A percentile compares a stretch with the other conserved stretches of the same genome.
phyloP scores from a whole-genome alignment of 345 rosid species.

The Geranium rotundifolium region DNA sequence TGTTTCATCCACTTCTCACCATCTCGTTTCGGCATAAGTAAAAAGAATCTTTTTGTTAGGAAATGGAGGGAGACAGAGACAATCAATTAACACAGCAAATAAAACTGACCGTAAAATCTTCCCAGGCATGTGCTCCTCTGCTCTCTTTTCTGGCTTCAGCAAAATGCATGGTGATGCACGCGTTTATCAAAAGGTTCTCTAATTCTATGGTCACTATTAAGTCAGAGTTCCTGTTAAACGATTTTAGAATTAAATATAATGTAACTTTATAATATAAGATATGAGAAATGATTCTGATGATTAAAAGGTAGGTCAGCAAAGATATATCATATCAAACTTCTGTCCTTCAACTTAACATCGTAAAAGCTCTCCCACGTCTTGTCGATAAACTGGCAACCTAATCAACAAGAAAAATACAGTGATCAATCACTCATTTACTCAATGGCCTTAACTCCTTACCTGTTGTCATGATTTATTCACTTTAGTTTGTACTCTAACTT shows the following conservation, averaged over 20 bases:
- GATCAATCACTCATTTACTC: too few relatives aligned
- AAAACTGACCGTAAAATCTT: slow-evolving; percentile 75
- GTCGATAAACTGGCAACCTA: slow-evolving; percentile 86
- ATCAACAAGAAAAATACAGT: background rate
- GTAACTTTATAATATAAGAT: slow-evolving; percentile 4
- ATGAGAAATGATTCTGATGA: too few relatives aligned
- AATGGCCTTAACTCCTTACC: too few relatives aligned
- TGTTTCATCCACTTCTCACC: slow-evolving; percentile 96
- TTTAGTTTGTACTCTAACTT: background rate
- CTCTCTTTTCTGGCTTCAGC: slow-evolving; percentile 99
- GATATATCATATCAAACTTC: slow-evolving; percentile 78
- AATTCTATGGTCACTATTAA: slow-evolving; percentile 83
- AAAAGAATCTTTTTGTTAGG: background rate
- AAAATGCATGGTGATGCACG: slow-evolving; percentile 93
- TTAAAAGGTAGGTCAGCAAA: background rate
- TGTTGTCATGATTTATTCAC: too few relatives aligned
- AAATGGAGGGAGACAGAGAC: too few relatives aligned
- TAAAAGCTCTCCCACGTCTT: slow-evolving; percentile 80
- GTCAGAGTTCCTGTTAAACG: slow-evolving; percentile 74
- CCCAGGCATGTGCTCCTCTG: slow-evolving; percentile 99
- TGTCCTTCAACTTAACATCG: slow-evolving; percentile 71
- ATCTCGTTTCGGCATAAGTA: slow-evolving; percentile 77
- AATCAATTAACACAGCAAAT: too few relatives aligned
- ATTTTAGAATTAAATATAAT: background rate
- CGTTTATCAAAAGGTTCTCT: slow-evolving; percentile 95